phyloP scores from a whole-genome alignment of 2,329 filamentous ascomycete species.

The Didymella segeticola region DNA sequence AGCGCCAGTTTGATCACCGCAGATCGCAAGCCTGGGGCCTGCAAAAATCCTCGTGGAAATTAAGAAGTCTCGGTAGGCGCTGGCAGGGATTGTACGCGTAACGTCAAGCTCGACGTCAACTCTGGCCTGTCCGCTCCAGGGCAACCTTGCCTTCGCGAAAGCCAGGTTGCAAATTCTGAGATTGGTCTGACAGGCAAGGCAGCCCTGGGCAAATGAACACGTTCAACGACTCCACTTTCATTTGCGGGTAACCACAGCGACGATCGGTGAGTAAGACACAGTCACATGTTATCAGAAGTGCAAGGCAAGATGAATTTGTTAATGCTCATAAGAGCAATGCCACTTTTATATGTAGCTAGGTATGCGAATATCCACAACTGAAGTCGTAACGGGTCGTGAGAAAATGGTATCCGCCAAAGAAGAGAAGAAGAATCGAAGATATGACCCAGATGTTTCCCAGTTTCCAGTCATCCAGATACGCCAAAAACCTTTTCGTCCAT shows the following conservation, averaged over 20 bases:
- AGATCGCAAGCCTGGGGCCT: constrained; percentile 6
- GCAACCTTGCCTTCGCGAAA: constrained; percentile 5
- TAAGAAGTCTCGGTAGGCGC: constrained; percentile 8
- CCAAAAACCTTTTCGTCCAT: not conserved
- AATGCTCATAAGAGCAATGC: not conserved
- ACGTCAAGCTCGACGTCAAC: constrained; percentile 7
- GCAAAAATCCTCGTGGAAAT: constrained; percentile 18
- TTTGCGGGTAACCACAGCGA: constrained; percentile 1
- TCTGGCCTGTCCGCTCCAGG: not conserved
- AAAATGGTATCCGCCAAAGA: constrained; percentile 16
- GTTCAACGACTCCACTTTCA: not conserved
- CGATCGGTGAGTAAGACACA: not conserved
- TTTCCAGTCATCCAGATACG: constrained; percentile 5
- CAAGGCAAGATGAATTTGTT: not conserved
- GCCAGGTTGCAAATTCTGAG: constrained; percentile 2
- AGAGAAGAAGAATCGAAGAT: constrained; percentile 10
- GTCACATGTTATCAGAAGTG: not conserved
- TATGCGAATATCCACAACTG: constrained; percentile 14
- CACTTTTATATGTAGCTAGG: constrained; percentile 7
- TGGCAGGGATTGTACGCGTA: constrained; percentile 6
- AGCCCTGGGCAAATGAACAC: not conserved
- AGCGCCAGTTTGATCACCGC: constrained; percentile 15
- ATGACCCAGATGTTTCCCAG: not conserved
- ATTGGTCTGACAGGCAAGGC: not conserved
- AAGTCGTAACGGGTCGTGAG: constrained; percentile 15